Conservation (phyloP, 2,329 filamentous ascomycete species). For the Acrocalymma vagum region DNA sequence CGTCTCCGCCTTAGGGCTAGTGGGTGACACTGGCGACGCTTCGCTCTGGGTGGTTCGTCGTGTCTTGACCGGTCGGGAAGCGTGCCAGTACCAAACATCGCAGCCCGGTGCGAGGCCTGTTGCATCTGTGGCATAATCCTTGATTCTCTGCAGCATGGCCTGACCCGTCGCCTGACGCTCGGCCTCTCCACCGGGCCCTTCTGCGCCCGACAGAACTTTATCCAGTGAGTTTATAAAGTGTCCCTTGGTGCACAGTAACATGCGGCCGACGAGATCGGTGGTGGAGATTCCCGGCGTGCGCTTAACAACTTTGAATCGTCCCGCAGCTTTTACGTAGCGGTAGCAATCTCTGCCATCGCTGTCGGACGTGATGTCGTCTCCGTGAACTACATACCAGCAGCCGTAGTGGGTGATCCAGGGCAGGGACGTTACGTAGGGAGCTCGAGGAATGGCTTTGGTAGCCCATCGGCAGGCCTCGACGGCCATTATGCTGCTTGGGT, state of each 20-base stretch:
- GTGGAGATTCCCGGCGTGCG: conserved; percentile 96
- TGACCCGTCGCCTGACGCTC: conserved; percentile 71
- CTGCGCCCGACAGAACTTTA: conserved; percentile 71
- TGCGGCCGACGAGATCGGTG: conserved; percentile 96
- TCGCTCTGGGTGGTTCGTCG: conserved; percentile 42
- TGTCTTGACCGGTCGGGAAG: conserved; percentile 54
- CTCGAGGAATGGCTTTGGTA: conserved; percentile 80
- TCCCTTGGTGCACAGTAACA: conserved; percentile 93
- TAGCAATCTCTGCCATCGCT: conserved; percentile 95
- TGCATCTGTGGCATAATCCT: conserved; percentile 87
- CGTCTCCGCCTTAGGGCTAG: conserved; percentile 42
- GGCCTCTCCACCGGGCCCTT: conserved; percentile 73
- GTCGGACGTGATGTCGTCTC: conserved; percentile 97
- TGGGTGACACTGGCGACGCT: conserved; percentile 10
- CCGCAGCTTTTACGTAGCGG: conserved; percentile 93
- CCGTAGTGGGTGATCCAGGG: conserved; percentile 96
- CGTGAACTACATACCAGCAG: conserved; percentile 94
- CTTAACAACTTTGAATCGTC: conserved; percentile 95
- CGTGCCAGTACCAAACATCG: conserved; percentile 85
- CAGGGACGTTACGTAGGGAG: conserved; percentile 93
- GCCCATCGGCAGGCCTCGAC: conserved; percentile 97
- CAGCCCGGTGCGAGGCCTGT: conserved; percentile 80
- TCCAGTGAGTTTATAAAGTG: conserved; percentile 90
- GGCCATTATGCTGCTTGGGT: conserved; percentile 73
- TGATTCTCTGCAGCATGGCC: conserved; percentile 79